Evolutionary conservation across 106 monocot genomes (phyloP), one percentile per base, ranked within the genome.

Genomic region (Dendrobium huoshanense): DNA sequence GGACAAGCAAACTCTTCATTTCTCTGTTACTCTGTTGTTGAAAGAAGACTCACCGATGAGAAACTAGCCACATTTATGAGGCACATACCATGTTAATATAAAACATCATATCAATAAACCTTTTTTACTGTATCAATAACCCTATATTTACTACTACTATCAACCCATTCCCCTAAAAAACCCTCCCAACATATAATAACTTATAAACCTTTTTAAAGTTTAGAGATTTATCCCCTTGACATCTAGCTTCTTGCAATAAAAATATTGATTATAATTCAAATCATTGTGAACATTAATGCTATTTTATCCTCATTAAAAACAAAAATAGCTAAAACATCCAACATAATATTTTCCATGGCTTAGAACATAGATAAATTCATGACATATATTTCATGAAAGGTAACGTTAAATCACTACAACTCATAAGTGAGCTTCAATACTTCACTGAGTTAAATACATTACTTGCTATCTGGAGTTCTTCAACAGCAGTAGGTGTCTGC

Each of bases 401-500:
- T 22, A 61, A 8, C 5, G 1, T 61, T 61, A 58, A 18, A 16
- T 16, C 19, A 58, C 19, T 58, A 18, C 13, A 58, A 58, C 22
- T 4, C 61, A 22, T 61, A 61, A 61, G 61, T 61, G 61, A 22
- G 22, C 51, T 51, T 51, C 2, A 48, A 51, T 13, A 13, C 51
- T 51, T 51, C 51, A 51, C 51, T n/a, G 20, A 74, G 5, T 74
- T 29, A 41, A 20, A 77, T 68, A 55, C 22, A 48, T 88, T 90
- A 96, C 96, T 96, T 87, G 96, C 96, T 80, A 96, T 78, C 75
- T 84, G 81, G 55, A 96, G 83, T 75, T 94, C 93, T 56, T 91
- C 84, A 78, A 88, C 81, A 77, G 96, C 91, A 80, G 90, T 96
- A 42, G 96, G 87, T 70, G 96, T 92, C 54, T 81, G 33, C 76